A percentile compares a stretch with the other conserved stretches of the same genome.
Evolutionary conservation across 148 eudicot genomes (phyloP).

Genomic region (Dysphania ambrosioides): DNA sequence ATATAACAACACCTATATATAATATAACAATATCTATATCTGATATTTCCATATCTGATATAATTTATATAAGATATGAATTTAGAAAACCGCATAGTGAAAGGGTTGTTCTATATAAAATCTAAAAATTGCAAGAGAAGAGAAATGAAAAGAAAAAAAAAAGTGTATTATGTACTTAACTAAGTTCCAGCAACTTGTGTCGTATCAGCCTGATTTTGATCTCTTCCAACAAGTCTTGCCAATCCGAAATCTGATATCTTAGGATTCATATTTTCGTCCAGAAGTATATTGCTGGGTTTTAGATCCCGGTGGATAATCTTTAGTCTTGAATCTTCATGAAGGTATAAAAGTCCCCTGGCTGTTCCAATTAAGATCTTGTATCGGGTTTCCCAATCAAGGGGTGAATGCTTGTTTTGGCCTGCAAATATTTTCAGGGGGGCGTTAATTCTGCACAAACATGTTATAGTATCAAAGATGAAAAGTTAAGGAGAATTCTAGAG

Average conservation of each 20-base stretch:
- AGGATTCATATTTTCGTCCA: conserved; percentile 20
- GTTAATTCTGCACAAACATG: too few species aligned
- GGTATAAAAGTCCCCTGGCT: conserved; percentile 25
- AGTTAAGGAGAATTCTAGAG: neutral
- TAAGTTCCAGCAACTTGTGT: conserved; percentile 24
- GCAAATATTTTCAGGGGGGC: neutral
- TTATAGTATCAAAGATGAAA: neutral
- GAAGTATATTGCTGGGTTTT: conserved; percentile 21
- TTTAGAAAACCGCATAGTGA: too few species aligned
- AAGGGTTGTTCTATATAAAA: too few species aligned
- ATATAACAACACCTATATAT: too few species aligned
- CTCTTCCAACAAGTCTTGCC: conserved; percentile 20
- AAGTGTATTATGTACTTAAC: conserved; percentile 20
- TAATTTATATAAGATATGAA: too few species aligned
- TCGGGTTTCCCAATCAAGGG: conserved; percentile 14
- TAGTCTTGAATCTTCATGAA: conserved; percentile 28
- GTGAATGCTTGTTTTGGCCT: conserved; percentile 2
- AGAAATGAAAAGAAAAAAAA: too few species aligned
- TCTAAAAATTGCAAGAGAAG: too few species aligned
- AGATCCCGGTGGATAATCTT: conserved; percentile 27
- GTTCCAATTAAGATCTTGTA: conserved; percentile 14
- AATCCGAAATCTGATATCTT: conserved; percentile 29
- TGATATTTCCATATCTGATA: too few species aligned
- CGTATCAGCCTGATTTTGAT: conserved; percentile 22
- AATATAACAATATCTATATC: too few species aligned